Conservation (phyloP, 2,329 filamentous ascomycete species). For the Podosphaera aphanis region DNA sequence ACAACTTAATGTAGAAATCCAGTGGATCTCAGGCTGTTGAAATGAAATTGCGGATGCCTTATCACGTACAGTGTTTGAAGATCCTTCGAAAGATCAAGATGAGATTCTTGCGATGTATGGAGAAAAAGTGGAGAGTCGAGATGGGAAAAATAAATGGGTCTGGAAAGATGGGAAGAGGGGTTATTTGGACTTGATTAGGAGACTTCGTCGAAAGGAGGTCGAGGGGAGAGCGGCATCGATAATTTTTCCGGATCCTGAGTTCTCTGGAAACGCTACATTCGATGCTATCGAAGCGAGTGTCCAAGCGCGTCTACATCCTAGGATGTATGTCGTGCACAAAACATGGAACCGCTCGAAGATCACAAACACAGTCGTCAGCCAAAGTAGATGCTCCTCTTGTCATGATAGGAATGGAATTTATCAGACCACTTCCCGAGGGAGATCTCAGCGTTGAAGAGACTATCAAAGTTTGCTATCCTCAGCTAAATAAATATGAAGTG, state of each 20-base stretch:
- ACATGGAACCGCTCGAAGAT: neutral
- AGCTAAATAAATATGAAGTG: neutral
- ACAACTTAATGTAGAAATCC: conserved; percentile 1
- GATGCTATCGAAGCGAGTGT: neutral
- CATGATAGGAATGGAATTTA: neutral
- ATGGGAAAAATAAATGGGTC: neutral
- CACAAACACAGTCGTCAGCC: neutral
- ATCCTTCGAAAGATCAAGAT: neutral
- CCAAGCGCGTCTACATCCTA: neutral
- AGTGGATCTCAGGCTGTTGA: neutral
- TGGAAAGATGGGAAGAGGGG: conserved; percentile 1
- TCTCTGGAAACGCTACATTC: neutral
- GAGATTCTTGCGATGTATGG: neutral
- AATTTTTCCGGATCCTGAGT: neutral
- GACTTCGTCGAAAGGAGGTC: neutral
- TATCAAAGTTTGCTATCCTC: neutral
- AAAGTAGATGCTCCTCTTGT: neutral
- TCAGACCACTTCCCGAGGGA: neutral
- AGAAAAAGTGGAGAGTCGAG: neutral
- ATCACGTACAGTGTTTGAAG: neutral
- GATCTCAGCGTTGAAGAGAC: neutral
- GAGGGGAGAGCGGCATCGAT: neutral
- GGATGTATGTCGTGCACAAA: neutral
- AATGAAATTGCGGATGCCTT: conserved; percentile 1
- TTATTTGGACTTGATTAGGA: neutral